These are phyloP conservation scores for Crithidia bombi DNA, from an alignment of 208 protist species.

Conservation along the genomic window DNA sequence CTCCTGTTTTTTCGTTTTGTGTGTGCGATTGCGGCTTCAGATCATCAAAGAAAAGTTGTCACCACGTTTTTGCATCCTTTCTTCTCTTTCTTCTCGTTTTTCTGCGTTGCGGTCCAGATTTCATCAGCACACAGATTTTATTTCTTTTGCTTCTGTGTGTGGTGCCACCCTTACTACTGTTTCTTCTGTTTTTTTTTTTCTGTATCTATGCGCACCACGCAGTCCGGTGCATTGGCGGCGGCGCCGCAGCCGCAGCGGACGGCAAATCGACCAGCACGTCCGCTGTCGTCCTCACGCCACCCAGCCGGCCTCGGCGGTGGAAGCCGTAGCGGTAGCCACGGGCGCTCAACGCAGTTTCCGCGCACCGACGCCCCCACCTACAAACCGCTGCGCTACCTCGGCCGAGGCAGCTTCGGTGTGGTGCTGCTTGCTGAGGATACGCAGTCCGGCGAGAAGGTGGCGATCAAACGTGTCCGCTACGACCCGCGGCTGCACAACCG, in stretches of 20 bases:
- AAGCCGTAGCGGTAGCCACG: neutral
- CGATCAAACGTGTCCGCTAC: slow-evolving; percentile 98
- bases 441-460: slow-evolving; percentile 91
- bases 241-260: neutral
- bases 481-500: slow-evolving; percentile 98
- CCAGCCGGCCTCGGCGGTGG: neutral
- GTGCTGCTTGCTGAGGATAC: slow-evolving; percentile 90
- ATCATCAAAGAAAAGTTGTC: no score
- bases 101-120: neutral
- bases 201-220: slow-evolving; percentile 1
- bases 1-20: neutral
- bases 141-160: slow-evolving; percentile 20
- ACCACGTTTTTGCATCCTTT: neutral
- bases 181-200: slow-evolving; percentile 17
- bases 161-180: neutral
- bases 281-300: neutral
- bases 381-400: slow-evolving; percentile 63
- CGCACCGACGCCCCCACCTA: slow-evolving; percentile 29
- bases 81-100: slow-evolving; percentile 5
- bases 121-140: neutral
- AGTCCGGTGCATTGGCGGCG: neutral
- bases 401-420: slow-evolving; percentile 97
- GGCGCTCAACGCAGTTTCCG: neutral
- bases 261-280: slow-evolving; percentile 1
- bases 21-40: neutral